A percentile compares a stretch with the other conserved stretches of the same genome.
These are phyloP conservation scores for Barnettozyma botsteinii DNA, from an alignment of 805 yeast species.

Conservation along the genomic window DNA sequence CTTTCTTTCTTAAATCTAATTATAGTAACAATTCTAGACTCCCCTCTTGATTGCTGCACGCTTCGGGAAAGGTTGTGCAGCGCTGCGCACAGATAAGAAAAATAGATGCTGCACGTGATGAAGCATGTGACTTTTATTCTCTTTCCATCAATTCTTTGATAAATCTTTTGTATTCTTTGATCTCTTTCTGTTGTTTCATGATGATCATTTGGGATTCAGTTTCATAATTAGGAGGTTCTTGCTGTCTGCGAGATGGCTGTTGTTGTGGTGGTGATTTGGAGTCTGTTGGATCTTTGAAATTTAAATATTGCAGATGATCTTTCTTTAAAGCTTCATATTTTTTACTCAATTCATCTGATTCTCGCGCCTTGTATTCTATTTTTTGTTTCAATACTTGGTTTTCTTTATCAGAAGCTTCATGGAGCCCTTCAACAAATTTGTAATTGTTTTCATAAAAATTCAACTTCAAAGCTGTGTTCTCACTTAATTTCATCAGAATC, in stretches of 20 bases:
- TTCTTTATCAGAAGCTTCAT: constrained; percentile 15
- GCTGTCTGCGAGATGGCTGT: no score
- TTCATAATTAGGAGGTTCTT: constrained; percentile 1
- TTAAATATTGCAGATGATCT: not conserved
- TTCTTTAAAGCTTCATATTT: constrained; percentile 1
- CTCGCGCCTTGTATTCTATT: not conserved
- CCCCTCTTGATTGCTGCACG: no score
- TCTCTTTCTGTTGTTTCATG: constrained; percentile 15
- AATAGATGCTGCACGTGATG: no score
- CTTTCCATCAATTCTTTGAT: constrained; percentile 24
- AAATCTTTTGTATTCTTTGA: constrained; percentile 20
- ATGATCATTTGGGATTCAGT: constrained; percentile 4
- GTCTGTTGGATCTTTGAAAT: no score
- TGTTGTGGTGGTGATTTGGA: no score
- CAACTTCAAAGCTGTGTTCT: constrained; percentile 16
- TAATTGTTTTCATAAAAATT: constrained; percentile 22
- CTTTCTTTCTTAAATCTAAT: no score
- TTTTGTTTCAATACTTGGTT: constrained; percentile 5
- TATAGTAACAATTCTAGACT: no score
- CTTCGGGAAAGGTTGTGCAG: no score
- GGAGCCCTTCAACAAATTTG: constrained; percentile 17
- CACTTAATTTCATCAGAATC: constrained; percentile 12
- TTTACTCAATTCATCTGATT: constrained; percentile 2
- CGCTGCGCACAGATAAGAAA: no score
- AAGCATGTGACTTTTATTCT: no score